Evolutionary conservation across 768 basidiomycete species (phyloP), one percentile per base, ranked within the genome.

Genomic region (Boletus tomentosulus): DNA sequence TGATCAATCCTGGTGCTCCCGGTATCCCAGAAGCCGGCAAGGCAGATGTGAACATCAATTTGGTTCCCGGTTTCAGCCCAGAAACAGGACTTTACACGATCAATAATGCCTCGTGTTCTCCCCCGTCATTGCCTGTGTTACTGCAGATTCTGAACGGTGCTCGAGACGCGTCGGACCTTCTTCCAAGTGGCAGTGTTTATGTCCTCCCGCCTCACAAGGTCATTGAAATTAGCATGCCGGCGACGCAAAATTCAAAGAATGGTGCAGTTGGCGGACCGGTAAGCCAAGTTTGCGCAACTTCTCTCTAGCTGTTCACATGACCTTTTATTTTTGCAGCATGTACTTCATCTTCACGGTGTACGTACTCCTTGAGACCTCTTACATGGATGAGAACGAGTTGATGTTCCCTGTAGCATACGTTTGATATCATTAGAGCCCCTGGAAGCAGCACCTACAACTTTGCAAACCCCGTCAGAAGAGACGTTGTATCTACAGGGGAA

Each of bases 331-430:
- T 13, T 9, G 24, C 25, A 65, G 76, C 74, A 74, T 58, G 61
- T 69, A 11, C 55, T 73, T 55, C 78, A 79, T 61, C 63, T 78
- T 4, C 78, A 78, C 46, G 78, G 76, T 0, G 75, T 78, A 61
- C 31, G 75, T 65, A 57, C n/a, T n/a, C n/a, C n/a, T n/a, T n/a
- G n/a, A n/a, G n/a, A n/a, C n/a, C n/a, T n/a, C n/a, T n/a, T n/a
- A n/a, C n/a, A n/a, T n/a, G n/a, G n/a, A n/a, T n/a, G n/a, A n/a
- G n/a, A n/a, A n/a, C n/a, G n/a, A n/a, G n/a, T n/a, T n/a, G n/a
- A n/a, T n/a, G n/a, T n/a, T n/a, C n/a, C n/a, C n/a, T n/a, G n/a
- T n/a, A n/a, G n/a, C n/a, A n/a, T n/a, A n/a, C n/a, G n/a, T n/a
- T n/a, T n/a, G n/a, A n/a, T n/a, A n/a, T n/a, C n/a, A n/a, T n/a